A percentile compares a stretch with the other conserved stretches of the same genome.
These are phyloP conservation scores for Simmondsia chinensis DNA, from an alignment of 148 eudicot species.

Conservation along the genomic window DNA sequence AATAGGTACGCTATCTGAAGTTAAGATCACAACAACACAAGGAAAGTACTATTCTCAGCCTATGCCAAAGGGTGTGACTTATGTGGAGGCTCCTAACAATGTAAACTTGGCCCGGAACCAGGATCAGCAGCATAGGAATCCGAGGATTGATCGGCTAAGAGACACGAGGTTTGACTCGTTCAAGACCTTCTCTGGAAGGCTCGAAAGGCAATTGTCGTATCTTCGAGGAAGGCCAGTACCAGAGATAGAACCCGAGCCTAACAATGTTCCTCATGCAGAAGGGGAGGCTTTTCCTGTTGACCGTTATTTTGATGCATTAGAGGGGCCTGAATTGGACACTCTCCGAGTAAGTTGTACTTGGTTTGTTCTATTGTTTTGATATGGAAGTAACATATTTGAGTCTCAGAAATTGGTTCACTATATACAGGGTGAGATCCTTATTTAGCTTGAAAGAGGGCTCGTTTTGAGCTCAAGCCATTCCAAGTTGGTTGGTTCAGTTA, in stretches of 20 bases:
- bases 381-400: too few species aligned
- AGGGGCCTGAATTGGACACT: conserved; percentile 86
- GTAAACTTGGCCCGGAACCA: conserved; percentile 13
- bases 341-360: conserved; percentile 62
- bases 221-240: conserved; percentile 40
- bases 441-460: too few species aligned
- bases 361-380: not conserved
- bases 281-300: conserved; percentile 50
- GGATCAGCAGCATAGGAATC: conserved; percentile 18
- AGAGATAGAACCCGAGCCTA: conserved; percentile 16
- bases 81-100: conserved; percentile 17
- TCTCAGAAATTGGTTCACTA: too few species aligned
- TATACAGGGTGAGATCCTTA: too few species aligned
- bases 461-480: too few species aligned
- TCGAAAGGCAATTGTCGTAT: conserved; percentile 58
- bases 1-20: too few species aligned
- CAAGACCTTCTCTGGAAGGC: conserved; percentile 84
- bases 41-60: conserved; percentile 54
- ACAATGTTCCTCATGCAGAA: conserved; percentile 15
- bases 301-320: conserved; percentile 78
- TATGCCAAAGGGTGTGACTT: conserved; percentile 25
- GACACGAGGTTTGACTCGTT: conserved; percentile 68
- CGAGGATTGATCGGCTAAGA: conserved; percentile 17
- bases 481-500: too few species aligned
- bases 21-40: conserved; percentile 4